A percentile compares a stretch with the other conserved stretches of the same genome.
Conservation (phyloP, 2,329 filamentous ascomycete species). For the Aquanectria penicillioides region DNA sequence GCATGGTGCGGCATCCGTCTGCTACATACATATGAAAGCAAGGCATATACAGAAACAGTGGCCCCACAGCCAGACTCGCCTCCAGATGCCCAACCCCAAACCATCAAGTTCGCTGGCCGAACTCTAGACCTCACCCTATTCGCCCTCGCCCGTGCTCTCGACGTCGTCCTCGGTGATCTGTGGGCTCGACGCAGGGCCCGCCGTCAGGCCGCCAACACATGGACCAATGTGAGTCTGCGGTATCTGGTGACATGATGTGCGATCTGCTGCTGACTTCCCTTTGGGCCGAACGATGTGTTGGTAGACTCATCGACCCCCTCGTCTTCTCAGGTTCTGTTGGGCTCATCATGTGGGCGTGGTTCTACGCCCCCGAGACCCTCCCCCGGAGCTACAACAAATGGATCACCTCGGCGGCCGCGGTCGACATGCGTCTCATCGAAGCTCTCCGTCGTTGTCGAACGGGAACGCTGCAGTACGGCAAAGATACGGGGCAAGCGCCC, state of each 20-base stretch:
- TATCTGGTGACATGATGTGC: neutral
- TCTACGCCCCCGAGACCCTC: conserved; percentile 77
- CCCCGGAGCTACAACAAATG: conserved; percentile 81
- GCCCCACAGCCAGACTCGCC: conserved; percentile 43
- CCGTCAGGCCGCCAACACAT: conserved; percentile 55
- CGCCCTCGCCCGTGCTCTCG: conserved; percentile 75
- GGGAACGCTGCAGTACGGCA: conserved; percentile 75
- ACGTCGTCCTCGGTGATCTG: conserved; percentile 73
- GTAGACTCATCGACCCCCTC: conserved; percentile 66
- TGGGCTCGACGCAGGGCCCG: conserved; percentile 65
- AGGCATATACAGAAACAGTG: conserved; percentile 53
- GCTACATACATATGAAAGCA: conserved; percentile 64
- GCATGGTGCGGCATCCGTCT: conserved; percentile 67
- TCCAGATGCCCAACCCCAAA: conserved; percentile 38
- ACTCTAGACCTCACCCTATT: conserved; percentile 89
- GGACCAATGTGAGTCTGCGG: conserved; percentile 55
- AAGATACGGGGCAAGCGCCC: conserved; percentile 75
- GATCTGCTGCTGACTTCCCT: conserved; percentile 25
- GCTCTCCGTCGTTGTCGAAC: conserved; percentile 74
- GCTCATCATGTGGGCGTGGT: conserved; percentile 90
- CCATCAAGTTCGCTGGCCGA: conserved; percentile 66
- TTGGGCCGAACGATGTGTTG: conserved; percentile 48
- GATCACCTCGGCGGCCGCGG: conserved; percentile 80
- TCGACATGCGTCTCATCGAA: conserved; percentile 79
- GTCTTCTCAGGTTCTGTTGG: conserved; percentile 79